These are phyloP conservation scores for Trichophyton mentagrophytes DNA, from an alignment of 2,329 filamentous ascomycete species.

Conservation along the genomic window DNA sequence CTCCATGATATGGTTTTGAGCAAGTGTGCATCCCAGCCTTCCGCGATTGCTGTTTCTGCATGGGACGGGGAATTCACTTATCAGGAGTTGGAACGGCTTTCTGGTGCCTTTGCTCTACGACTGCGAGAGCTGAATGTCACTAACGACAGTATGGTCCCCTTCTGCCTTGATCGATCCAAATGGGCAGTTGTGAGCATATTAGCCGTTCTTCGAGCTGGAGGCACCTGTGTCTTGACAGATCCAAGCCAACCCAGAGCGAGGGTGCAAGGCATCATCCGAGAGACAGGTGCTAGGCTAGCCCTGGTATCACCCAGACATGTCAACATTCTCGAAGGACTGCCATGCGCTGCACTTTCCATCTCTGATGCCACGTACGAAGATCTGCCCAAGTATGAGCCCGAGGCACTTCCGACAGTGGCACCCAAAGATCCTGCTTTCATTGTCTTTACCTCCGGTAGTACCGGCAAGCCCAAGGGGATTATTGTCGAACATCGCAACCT, in stretches of 20 bases:
- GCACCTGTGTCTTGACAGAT: slow-evolving; percentile 12
- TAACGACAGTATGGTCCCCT: slow-evolving; percentile 8
- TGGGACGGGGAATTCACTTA: slow-evolving; percentile 15
- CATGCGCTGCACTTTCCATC: too few relatives aligned
- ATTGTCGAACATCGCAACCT: slow-evolving; percentile 18
- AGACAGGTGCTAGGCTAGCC: slow-evolving; percentile 6
- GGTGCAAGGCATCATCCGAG: slow-evolving; percentile 2
- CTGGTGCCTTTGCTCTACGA: slow-evolving; percentile 7
- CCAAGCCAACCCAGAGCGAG: slow-evolving; percentile 5
- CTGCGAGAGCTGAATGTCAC: slow-evolving; percentile 14
- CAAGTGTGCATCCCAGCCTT: slow-evolving; percentile 8
- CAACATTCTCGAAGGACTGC: too few relatives aligned
- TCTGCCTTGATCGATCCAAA: slow-evolving; percentile 11
- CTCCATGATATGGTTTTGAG: slow-evolving; percentile 15
- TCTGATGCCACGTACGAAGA: too few relatives aligned
- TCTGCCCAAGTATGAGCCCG: neutral
- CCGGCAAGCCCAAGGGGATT: slow-evolving; percentile 34
- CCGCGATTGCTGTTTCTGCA: slow-evolving; percentile 13
- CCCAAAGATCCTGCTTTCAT: slow-evolving; percentile 15
- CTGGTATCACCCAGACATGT: neutral
- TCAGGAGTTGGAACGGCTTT: slow-evolving; percentile 13
- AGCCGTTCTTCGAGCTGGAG: slow-evolving; percentile 13
- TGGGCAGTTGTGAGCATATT: slow-evolving; percentile 13
- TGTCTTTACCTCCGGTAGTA: slow-evolving; percentile 42
- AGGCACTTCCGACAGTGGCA: neutral